A percentile compares a stretch with the other conserved stretches of the same genome.
phyloP scores from a whole-genome alignment of 2,329 filamentous ascomycete species.

The Cytospora schulzeri region DNA sequence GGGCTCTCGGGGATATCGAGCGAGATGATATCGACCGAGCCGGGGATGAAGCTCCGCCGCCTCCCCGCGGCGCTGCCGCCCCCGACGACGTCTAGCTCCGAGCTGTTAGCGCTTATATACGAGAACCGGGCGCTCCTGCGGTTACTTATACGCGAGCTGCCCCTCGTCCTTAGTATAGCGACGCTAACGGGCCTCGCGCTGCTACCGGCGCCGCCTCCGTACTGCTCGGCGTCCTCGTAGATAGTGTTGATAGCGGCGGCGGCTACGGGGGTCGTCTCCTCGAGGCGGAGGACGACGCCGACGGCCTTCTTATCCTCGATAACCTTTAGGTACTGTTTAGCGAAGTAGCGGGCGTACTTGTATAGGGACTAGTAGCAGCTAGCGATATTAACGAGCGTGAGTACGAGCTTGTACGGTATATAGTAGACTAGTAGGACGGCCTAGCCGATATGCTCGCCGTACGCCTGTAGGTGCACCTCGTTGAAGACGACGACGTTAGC shows the following conservation, averaged over 20 bases:
- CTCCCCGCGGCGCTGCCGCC: no score
- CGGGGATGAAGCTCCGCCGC: not conserved
- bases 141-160: not conserved
- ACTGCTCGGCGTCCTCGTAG: constrained; percentile 1
- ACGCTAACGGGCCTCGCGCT: constrained; percentile 5
- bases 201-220: no score
- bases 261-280: constrained; percentile 26
- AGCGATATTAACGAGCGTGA: constrained; percentile 48
- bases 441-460: constrained; percentile 46
- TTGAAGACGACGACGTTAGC: constrained; percentile 50
- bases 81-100: not conserved
- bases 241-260: not conserved
- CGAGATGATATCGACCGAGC: constrained; percentile 4
- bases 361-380: constrained; percentile 44
- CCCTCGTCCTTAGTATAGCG: not conserved
- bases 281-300: constrained; percentile 29
- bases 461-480: constrained; percentile 47
- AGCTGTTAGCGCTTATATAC: constrained; percentile 5
- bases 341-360: constrained; percentile 50
- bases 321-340: constrained; percentile 49
- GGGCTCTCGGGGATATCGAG: not conserved
- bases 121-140: constrained; percentile 8
- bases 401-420: constrained; percentile 46
- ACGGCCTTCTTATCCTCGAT: constrained; percentile 43
- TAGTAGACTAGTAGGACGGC: constrained; percentile 45